Evolutionary conservation across 495 filamentous ascomycete genomes (phyloP), one percentile per base, ranked within the genome.

Genomic region (Collariella sp.): DNA sequence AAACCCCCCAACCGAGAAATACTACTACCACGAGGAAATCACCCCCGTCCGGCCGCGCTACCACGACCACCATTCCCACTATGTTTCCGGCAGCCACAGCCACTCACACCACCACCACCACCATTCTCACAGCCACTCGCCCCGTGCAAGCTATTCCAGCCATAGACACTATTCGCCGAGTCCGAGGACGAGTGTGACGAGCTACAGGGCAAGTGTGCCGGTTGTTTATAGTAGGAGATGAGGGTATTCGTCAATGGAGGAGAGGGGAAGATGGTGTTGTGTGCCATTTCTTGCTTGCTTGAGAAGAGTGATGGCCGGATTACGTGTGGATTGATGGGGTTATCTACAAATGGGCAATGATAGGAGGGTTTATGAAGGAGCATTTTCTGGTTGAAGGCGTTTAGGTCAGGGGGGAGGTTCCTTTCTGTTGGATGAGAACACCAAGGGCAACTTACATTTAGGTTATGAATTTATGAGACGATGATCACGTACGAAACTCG

Each of bases 1-100:
- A 42, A 43, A 57, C n/a, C 46, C 58, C 16, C 62, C 67, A 23
- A 56, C 61, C n/a, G 63, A 67, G 18, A 70, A 70, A 41, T 74
- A 76, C 62, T 76, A 76, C 62, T 76, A 76, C 61, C 71, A 71
- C 64, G 71, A 76, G 61, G 73, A 76, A 48, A 67, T 69, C 54
- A 70, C 74, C 49, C 73, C 71, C 51, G 64, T 65, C 51, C 52
- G 68, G 22, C 65, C 59, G 22, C 62, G 59, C 19, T 48, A 61
- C 52, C 60, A 61, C n/a, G 62, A 64, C 40, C 57, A 61, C 18
- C 64, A 70, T 50, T 62, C 62, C 46, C 63, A 67, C 46, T 64
- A 67, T 53, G 59, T 70, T 52, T 63, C 62, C 29, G 57, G 49
- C 35, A 40, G 22, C 35, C 36, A 49, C 23, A 52, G 45, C 12